Percentiles rank a stretch among this genome's conserved stretches.
phyloP scores from a whole-genome alignment of 2,329 filamentous ascomycete genomes.

The Ceratocystis variospora region DNA sequence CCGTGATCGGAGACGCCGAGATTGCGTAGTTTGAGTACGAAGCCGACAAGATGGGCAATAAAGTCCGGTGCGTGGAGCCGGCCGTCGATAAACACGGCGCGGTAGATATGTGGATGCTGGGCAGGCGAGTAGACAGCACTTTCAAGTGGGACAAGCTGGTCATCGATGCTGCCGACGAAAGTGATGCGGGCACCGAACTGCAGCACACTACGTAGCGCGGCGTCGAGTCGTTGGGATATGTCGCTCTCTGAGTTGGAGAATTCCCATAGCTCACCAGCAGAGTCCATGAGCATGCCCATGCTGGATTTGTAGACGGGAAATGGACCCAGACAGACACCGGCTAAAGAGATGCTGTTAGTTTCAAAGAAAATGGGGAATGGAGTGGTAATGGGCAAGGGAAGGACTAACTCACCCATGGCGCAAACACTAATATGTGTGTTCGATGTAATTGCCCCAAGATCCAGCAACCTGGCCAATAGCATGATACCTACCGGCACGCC shows the following conservation, averaged over 20 bases:
- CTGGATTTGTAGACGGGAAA: slow-evolving; percentile 85
- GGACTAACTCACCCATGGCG: slow-evolving; percentile 43
- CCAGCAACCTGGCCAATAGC: slow-evolving; percentile 81
- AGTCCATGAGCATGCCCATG: slow-evolving; percentile 73
- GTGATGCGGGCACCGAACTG: slow-evolving; percentile 70
- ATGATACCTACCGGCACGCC: slow-evolving; percentile 89
- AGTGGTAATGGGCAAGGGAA: slow-evolving; percentile 4
- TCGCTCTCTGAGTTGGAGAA: slow-evolving; percentile 71
- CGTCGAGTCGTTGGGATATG: slow-evolving; percentile 69
- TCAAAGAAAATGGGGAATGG: neutral
- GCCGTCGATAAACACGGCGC: slow-evolving; percentile 91
- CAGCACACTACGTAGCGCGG: slow-evolving; percentile 59
- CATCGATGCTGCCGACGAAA: slow-evolving; percentile 88
- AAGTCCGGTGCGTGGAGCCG: slow-evolving; percentile 88
- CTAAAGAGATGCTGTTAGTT: slow-evolving; percentile 27
- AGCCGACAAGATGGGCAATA: slow-evolving; percentile 81
- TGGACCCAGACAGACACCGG: slow-evolving; percentile 83
- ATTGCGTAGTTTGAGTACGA: slow-evolving; percentile 86
- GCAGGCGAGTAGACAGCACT: slow-evolving; percentile 79
- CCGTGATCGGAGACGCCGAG: slow-evolving; percentile 87
- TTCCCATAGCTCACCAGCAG: slow-evolving; percentile 88
- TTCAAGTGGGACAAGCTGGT: slow-evolving; percentile 72
- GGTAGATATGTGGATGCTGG: slow-evolving; percentile 82
- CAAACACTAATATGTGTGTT: slow-evolving; percentile 71
- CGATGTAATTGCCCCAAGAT: slow-evolving; percentile 63